phyloP scores from a whole-genome alignment of 2,329 filamentous ascomycete species.

The Trichoderma guizhouense region DNA sequence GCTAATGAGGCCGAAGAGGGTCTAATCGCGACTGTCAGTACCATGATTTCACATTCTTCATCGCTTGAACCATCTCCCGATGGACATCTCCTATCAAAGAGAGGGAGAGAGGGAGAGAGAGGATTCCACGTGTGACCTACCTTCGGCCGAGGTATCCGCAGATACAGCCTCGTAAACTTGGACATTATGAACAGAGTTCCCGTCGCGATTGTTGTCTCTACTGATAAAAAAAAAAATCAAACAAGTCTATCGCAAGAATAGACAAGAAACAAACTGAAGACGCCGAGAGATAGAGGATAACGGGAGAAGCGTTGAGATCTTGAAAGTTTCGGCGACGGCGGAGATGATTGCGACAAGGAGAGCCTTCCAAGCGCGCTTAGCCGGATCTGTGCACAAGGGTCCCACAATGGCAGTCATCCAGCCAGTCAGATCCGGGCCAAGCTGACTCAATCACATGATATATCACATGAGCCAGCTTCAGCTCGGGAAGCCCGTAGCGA shows the following conservation, averaged over 20 bases:
- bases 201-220: neutral
- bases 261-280: neutral
- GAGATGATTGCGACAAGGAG: constrained; percentile 19
- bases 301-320: neutral
- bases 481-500: neutral
- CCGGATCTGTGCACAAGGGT: neutral
- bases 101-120: neutral
- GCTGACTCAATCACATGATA: neutral
- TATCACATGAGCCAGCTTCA: constrained; percentile 1
- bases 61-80: neutral
- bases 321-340: constrained; percentile 16
- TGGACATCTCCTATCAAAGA: neutral
- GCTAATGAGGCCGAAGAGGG: constrained; percentile 80
- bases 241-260: neutral
- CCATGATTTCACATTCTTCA: neutral
- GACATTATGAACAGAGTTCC: constrained; percentile 28
- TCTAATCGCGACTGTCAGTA: constrained; percentile 46
- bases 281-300: neutral
- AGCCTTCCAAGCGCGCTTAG: constrained; percentile 8
- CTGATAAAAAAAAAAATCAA: neutral
- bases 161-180: constrained; percentile 35
- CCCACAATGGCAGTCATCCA: neutral
- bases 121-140: constrained; percentile 26
- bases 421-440: neutral
- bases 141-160: constrained; percentile 41